Evolutionary conservation across 495 filamentous ascomycete species (phyloP).

Genomic region (Cercophora newfieldiana): DNA sequence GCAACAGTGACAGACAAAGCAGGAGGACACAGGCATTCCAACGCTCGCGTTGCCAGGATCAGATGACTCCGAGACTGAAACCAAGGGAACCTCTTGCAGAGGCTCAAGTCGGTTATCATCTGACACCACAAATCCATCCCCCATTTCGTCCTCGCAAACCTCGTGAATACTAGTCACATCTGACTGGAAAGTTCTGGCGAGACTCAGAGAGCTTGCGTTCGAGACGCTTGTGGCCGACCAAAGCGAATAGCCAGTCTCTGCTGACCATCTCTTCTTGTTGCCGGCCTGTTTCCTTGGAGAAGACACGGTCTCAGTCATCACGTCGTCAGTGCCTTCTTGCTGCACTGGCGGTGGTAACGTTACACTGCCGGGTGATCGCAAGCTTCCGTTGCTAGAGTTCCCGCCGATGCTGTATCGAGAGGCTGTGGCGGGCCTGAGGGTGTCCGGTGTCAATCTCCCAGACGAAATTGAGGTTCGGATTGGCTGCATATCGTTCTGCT

Average conservation of each 20-base stretch:
- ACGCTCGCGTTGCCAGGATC: background rate
- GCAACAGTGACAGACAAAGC: conserved; percentile 75
- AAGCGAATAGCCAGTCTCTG: conserved; percentile 22
- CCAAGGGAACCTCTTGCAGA: background rate
- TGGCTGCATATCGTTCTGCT: conserved; percentile 13
- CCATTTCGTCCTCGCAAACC: background rate
- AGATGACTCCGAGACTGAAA: background rate
- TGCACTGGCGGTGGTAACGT: background rate
- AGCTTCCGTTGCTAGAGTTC: background rate
- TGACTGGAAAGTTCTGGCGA: conserved; percentile 29
- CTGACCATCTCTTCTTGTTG: conserved; percentile 20
- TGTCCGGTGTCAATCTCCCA: background rate
- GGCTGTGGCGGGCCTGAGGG: background rate
- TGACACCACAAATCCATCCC: background rate
- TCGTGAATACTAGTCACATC: conserved; percentile 31
- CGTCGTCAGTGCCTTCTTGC: background rate
- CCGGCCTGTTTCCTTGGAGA: conserved; percentile 4
- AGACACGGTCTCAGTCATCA: background rate
- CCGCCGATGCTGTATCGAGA: conserved; percentile 1
- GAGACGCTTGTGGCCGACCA: conserved; percentile 25
- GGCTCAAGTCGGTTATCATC: conserved; percentile 7
- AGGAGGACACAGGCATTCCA: background rate
- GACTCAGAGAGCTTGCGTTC: conserved; percentile 27
- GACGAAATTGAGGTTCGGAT: conserved; percentile 9
- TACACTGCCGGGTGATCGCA: background rate